Evolutionary conservation across 176 grass and related monocot species (phyloP).

Genomic region (Poa annua): DNA sequence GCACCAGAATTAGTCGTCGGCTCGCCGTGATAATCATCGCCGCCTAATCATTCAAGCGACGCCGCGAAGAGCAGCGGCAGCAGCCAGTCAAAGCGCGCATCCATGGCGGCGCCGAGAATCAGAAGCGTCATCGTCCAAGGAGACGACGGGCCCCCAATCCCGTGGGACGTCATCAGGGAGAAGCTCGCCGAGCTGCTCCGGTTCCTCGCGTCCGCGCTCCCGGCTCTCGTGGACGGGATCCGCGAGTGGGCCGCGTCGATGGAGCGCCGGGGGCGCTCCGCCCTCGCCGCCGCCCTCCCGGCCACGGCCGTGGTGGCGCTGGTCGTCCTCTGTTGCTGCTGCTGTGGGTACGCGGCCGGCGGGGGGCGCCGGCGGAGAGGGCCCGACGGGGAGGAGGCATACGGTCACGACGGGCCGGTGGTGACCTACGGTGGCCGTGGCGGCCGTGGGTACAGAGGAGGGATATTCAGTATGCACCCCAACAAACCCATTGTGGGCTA

Average conservation of each 20-base stretch:
- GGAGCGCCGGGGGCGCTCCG: background rate
- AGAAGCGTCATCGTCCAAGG: background rate
- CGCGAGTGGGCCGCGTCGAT: background rate
- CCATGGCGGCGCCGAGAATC: constrained; percentile 4
- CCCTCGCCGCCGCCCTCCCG: background rate
- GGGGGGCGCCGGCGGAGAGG: constrained; percentile 7
- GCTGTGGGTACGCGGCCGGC: background rate
- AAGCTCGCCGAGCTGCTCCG: constrained; percentile 30
- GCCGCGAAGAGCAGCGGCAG: background rate
- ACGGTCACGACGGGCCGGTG: constrained; percentile 31
- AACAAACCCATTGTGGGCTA: constrained; percentile 36
- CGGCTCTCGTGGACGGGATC: background rate
- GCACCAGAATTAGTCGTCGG: background rate
- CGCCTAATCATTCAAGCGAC: background rate
- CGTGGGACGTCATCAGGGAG: background rate
- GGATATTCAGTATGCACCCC: constrained; percentile 47
- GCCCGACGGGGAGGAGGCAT: constrained; percentile 35
- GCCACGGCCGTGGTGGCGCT: background rate
- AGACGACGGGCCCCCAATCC: background rate
- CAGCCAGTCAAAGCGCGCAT: background rate
- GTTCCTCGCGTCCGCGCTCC: constrained; percentile 12
- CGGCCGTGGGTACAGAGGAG: constrained; percentile 24
- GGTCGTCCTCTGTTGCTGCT: constrained; percentile 7
- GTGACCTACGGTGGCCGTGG: constrained; percentile 19
- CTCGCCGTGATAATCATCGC: background rate